Evolutionary conservation across 345 rosid genomes (phyloP).

Genomic region (Salix caprea): DNA sequence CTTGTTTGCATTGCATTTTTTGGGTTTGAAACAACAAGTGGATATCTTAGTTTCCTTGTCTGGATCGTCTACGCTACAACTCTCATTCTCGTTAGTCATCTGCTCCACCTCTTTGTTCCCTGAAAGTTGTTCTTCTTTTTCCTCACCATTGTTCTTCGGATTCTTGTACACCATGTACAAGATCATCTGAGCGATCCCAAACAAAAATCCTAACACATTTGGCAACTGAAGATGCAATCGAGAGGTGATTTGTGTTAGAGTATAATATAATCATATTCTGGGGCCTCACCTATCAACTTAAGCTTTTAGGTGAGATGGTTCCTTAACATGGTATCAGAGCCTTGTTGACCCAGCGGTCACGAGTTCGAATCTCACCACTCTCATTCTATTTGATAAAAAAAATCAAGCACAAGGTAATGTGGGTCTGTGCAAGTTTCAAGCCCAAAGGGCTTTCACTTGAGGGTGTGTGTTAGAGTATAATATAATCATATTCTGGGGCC

Average conservation of each 20-base stretch:
- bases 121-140: neutral
- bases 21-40: neutral
- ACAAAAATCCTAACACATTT: conserved; percentile 11
- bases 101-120: neutral
- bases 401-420: no score
- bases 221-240: conserved; percentile 6
- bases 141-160: neutral
- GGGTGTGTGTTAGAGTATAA: no score
- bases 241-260: neutral
- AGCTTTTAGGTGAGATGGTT: no score
- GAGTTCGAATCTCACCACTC: no score
- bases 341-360: no score
- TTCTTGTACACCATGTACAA: conserved; percentile 8
- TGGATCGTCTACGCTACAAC: neutral
- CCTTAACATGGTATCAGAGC: no score
- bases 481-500: no score
- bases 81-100: neutral
- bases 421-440: no score
- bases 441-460: no score
- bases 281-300: no score
- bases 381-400: no score
- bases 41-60: neutral
- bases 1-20: neutral
- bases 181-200: conserved; percentile 16
- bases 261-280: no score